A percentile compares a stretch with the other conserved stretches of the same genome.
These are phyloP conservation scores for Amanita thiersii DNA, from an alignment of 768 basidiomycete species.

Conservation along the genomic window DNA sequence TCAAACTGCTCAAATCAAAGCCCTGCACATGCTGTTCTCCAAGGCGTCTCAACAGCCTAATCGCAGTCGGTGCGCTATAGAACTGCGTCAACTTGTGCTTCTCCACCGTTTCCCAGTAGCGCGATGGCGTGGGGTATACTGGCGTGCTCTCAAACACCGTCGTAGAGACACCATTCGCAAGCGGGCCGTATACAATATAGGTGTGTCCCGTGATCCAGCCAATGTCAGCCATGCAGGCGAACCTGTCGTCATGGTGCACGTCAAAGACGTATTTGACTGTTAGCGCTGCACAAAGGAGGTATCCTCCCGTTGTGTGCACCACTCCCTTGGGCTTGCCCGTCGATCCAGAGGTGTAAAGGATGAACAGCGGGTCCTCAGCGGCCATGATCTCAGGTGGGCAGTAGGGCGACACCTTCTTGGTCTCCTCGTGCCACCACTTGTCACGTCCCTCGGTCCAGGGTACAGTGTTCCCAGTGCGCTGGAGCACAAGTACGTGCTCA, in stretches of 20 bases:
- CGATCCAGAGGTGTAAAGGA: conserved; percentile 94
- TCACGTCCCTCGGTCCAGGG: conserved; percentile 81
- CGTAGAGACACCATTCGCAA: conserved; percentile 77
- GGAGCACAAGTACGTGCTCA: conserved; percentile 85
- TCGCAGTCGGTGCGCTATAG: conserved; percentile 93
- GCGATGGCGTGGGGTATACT: conserved; percentile 90
- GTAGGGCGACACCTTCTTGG: conserved; percentile 73
- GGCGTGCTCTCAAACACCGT: conserved; percentile 95
- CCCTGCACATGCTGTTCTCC: conserved; percentile 81
- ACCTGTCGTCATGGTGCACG: conserved; percentile 91
- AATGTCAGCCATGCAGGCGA: conserved; percentile 97
- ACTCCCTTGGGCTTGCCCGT: conserved; percentile 98
- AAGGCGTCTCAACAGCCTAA: conserved; percentile 74
- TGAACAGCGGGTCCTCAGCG: conserved; percentile 95
- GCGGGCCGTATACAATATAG: conserved; percentile 95
- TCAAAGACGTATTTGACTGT: conserved; percentile 98
- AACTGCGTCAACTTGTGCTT: conserved; percentile 93
- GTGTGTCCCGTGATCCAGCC: conserved; percentile 99
- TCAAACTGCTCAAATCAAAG: conserved; percentile 73
- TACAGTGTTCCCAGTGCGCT: conserved; percentile 78
- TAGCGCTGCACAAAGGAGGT: conserved; percentile 84
- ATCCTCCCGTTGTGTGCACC: conserved; percentile 83
- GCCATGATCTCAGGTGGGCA: conserved; percentile 85
- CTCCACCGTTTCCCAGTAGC: conserved; percentile 96
- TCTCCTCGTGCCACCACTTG: conserved; percentile 96